Evolutionary conservation across 2,329 filamentous ascomycete genomes (phyloP), one percentile per base, ranked within the genome.

Genomic region (Aspergillus quadrilineatus): DNA sequence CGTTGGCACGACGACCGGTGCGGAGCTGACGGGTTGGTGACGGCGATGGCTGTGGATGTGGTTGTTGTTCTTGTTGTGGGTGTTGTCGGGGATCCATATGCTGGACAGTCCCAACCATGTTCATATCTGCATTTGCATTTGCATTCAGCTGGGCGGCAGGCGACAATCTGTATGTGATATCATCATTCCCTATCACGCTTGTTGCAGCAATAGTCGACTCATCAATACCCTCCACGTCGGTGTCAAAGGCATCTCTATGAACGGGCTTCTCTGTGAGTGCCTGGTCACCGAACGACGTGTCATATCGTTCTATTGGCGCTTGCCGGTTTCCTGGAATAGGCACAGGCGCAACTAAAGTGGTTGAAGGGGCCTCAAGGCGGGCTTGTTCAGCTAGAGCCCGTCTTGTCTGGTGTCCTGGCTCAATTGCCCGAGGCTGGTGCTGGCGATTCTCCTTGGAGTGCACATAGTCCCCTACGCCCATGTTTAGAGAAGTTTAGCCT

Each of bases 381-480:
- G 69, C 72, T 57, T 71, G 67, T 32, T 72, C 72, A 10, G 71
- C 71, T 56, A 70, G 60, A 39, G 65, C 57, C 55, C 73, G 66
- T 54, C 73, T 67, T 15, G 67, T 62, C 55, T 67, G 67, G 32
- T 59, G 65, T 26, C 63, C 43, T 28, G 57, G 62, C 22, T 68
- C 58, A 56, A 60, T 63, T 41, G 60, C 57, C 15, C 60, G 51
- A 49, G 67, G 62, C 55, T 65, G 69, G 59, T 59, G 64, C 51
- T 68, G 69, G 56, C 65, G 67, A 46, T 63, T 67, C 61, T 73
- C 69, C 62, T 69, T 74, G 50, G 72, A 69, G 60, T 74, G 74
- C 57, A 77, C 65, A 65, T 74, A 77, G 58, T 76, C 74, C 54
- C 72, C 73, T 51, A 77, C 72, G 36, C 71, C 73, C 75, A 77